A percentile compares a stretch with the other conserved stretches of the same genome.
Conservation (phyloP, 2,329 filamentous ascomycete species). For the Cercospora sojina region DNA sequence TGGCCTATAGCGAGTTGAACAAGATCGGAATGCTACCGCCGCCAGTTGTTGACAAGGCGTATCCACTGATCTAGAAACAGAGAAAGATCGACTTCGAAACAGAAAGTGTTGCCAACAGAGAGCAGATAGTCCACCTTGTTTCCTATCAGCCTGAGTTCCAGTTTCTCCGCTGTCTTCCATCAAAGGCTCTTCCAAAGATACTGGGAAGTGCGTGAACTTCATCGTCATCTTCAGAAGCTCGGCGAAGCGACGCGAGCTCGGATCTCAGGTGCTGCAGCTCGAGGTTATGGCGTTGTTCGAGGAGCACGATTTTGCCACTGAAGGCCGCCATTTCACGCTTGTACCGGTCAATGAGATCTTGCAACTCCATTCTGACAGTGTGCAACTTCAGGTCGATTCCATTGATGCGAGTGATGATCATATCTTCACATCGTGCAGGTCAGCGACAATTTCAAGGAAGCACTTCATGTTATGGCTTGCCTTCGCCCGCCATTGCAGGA, state of each 20-base stretch:
- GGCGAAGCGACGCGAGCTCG: not conserved
- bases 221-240: not conserved
- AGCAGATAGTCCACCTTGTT: not conserved
- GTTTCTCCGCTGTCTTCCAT: not conserved
- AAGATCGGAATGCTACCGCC: constrained; percentile 47
- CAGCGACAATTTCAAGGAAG: not conserved
- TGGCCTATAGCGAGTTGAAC: constrained; percentile 46
- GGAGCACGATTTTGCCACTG: not conserved
- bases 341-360: not conserved
- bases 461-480: not conserved
- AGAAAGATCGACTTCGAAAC: not conserved
- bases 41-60: constrained; percentile 31
- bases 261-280: not conserved
- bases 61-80: constrained; percentile 27
- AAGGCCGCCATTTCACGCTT: not conserved
- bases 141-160: not conserved
- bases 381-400: not conserved
- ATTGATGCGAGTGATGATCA: not conserved
- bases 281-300: not conserved
- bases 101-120: not conserved
- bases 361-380: not conserved
- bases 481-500: not conserved
- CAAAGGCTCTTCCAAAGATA: not conserved
- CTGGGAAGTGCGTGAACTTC: not conserved
- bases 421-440: not conserved